phyloP scores from a whole-genome alignment of 345 rosid species.

The Iberis pinnata region DNA sequence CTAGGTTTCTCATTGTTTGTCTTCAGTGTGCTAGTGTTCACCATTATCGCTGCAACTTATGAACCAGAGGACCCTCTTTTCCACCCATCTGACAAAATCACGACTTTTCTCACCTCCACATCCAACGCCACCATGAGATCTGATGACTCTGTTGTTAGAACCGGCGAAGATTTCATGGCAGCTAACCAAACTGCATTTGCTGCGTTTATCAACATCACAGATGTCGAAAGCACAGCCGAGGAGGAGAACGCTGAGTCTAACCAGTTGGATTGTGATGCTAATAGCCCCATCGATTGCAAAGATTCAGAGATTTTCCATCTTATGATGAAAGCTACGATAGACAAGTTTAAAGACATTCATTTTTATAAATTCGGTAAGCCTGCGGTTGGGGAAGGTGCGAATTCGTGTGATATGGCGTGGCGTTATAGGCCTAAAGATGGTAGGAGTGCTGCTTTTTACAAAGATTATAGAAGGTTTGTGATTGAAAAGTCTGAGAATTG shows the following conservation, averaged over 20 bases:
- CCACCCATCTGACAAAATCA: conserved; percentile 72
- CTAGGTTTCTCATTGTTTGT: conserved; percentile 82
- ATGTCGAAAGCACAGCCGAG: conserved; percentile 33
- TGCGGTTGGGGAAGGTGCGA: conserved; percentile 47
- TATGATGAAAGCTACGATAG: conserved; percentile 77
- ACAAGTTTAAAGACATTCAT: conserved; percentile 73
- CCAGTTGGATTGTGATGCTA: conserved; percentile 39
- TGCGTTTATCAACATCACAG: conserved; percentile 54
- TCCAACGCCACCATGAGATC: conserved; percentile 76
- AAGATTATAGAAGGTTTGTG: conserved; percentile 79
- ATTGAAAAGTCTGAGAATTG: conserved; percentile 59
- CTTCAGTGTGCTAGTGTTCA: conserved; percentile 70
- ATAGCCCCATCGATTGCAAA: conserved; percentile 60
- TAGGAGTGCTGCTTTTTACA: conserved; percentile 70
- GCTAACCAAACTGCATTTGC: conserved; percentile 61
- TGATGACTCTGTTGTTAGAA: conserved; percentile 59
- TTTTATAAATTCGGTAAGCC: conserved; percentile 88
- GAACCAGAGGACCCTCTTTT: conserved; percentile 87
- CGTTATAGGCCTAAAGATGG: conserved; percentile 94
- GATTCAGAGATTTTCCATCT: conserved; percentile 80
- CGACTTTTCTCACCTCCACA: conserved; percentile 65
- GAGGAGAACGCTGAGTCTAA: no score
- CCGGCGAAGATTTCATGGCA: conserved; percentile 88
- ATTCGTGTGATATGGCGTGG: conserved; percentile 89
- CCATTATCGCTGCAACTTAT: conserved; percentile 85